Evolutionary conservation across 1,139 yeast genomes (phyloP), one percentile per base, ranked within the genome.

Genomic region (Kodamaea ohmeri): DNA sequence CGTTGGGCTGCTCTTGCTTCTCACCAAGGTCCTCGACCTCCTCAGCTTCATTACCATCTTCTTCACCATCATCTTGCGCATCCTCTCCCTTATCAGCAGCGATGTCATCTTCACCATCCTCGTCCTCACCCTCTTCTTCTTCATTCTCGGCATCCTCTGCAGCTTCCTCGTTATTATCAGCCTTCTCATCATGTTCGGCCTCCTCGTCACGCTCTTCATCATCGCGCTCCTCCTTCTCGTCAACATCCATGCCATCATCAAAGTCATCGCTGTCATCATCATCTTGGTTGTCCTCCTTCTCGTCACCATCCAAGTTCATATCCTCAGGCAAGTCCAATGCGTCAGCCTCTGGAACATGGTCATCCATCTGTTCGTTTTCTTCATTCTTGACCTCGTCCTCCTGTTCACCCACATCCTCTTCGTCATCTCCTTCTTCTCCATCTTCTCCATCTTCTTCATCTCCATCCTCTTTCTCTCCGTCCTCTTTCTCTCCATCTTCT

Each of bases 281-380:
- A 2, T 61, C 70, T 1, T 63, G 69, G 1, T 69, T 76, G 11
- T 68, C 76, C 2, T 70, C 77, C n/a, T 79, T 86, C 18, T 75
- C 80, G 29, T 72, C 85, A 12, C 79, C 79, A 55, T 87, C 95
- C 31, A 87, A 68, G 46, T 87, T 78, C 70, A 90, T 77, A 47
- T 89, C 95, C 30, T 90, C 97, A 0, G 96, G 95, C 27, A 88
- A 67, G 26, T 86, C 94, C 49, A 88, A 65, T 4, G 87, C 80
- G 43, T 88, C 96, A 12, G 82, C 74, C 56, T 88, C 95, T 6
- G 88, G 92, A 35, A 83, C 88, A 47, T 77, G 66, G 11, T 79
- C 77, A 37, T 85, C 94, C 41, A 84, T 58, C 43, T 82, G 79
- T 35, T 85, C 88, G 35, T 76, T 76, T 18, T 85, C 89, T 34